Base-by-base conservation (phyloP, 139 green algal genomes). In the Klebsormidium nitens region DNA sequence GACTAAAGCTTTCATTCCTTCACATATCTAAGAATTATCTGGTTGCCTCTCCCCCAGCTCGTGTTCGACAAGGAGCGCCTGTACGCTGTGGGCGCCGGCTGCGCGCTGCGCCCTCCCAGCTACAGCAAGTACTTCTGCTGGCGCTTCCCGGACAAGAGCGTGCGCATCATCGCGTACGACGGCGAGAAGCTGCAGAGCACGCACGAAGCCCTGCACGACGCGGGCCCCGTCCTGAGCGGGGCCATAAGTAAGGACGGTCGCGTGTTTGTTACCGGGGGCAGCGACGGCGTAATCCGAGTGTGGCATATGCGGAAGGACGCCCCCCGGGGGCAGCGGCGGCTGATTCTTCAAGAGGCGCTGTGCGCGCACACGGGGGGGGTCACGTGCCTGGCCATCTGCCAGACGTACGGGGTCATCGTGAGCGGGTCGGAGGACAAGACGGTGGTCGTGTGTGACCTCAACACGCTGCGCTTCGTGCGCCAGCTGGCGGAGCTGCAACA, bases 401-500 rank as follows among this genome's bases (percentile, higher is more conserved):
- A 62, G 44, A 64, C 72, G 35, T 84, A 60, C 47, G 32, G 31
- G 36, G 57, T 75, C 8, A 55, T 87, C 32, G 81, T 86, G n/a
- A 86, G 44, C 31, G 86, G 86, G 36, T 83, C 70, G 57, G 36
- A 71, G 0, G 86, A 91, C 72, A 84, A 78, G 0, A 89, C 80
- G 6, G 46, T 89, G 2, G 82, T 87, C 28, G 57, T 90, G 14
- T 90, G 85, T 85, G 83, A 88, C 44, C 71, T 78, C 14, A 69
- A 75, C 28, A 42, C 31, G 11, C 31, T 74, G 8, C 34, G 70
- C 28, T 78, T 74, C n/a, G 56, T 78, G n/a, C 49, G 71, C 2
- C 64, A 66, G 62, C 71, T 78, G 1, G 35, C 71, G 40, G 36
- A 59, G 44, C 36, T 75, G 36, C 63, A 36, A 19, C 42, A 28